phyloP scores from a whole-genome alignment of 805 yeast genomes.

The Hyphopichia homilentoma region DNA sequence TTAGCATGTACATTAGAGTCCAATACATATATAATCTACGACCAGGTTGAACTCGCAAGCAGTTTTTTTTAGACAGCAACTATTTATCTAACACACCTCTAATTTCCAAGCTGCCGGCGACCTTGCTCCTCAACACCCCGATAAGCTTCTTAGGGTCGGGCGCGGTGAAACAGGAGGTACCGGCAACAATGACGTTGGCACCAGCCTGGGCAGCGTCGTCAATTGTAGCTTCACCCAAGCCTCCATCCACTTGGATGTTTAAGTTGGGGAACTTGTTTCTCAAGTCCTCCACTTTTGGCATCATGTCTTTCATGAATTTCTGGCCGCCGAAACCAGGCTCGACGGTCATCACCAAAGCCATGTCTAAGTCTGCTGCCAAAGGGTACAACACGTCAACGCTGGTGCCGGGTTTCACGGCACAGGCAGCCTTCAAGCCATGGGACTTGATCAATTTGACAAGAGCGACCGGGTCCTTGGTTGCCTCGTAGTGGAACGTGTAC shows the following conservation, averaged over 20 bases:
- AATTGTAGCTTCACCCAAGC: constrained; percentile 82
- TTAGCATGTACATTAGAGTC: neutral
- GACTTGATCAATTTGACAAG: constrained; percentile 72
- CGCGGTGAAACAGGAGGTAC: constrained; percentile 89
- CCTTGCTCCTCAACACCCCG: constrained; percentile 59
- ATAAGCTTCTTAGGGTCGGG: constrained; percentile 76
- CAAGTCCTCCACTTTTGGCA: constrained; percentile 85
- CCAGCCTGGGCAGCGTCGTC: constrained; percentile 93
- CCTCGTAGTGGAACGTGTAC: constrained; percentile 94
- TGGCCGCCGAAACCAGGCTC: constrained; percentile 99
- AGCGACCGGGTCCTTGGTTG: constrained; percentile 72
- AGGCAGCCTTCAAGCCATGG: constrained; percentile 87
- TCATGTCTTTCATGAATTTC: constrained; percentile 91
- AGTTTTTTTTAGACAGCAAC: constrained; percentile 1
- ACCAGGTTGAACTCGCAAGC: too few relatives aligned
- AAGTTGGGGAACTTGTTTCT: constrained; percentile 72
- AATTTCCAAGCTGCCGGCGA: constrained; percentile 43
- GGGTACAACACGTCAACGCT: constrained; percentile 78
- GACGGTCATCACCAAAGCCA: constrained; percentile 97
- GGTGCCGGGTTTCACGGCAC: constrained; percentile 93
- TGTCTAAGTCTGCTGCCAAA: constrained; percentile 73
- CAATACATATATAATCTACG: neutral
- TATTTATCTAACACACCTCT: constrained; percentile 35
- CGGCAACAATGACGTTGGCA: constrained; percentile 97
- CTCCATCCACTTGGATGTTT: constrained; percentile 96